Conservation (phyloP, 2,329 filamentous ascomycete species). For the Epichloe typhina region DNA sequence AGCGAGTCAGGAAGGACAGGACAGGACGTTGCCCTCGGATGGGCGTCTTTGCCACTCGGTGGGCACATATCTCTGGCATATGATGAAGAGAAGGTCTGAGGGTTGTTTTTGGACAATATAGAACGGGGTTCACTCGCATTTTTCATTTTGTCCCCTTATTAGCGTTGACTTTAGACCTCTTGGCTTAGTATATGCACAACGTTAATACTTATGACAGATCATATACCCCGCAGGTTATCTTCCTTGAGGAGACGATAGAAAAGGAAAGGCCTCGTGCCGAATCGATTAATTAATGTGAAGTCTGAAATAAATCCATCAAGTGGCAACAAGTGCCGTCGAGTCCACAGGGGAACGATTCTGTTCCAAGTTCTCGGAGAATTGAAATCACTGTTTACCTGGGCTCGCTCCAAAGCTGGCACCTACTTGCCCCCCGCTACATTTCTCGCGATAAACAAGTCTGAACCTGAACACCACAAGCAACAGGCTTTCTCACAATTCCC, state of each 20-base stretch:
- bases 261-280: not conserved
- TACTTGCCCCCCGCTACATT: not conserved
- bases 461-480: not conserved
- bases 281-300: not conserved
- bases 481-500: not conserved
- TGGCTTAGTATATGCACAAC: not conserved
- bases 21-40: not conserved
- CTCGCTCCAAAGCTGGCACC: not conserved
- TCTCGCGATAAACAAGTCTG: conserved; percentile 2
- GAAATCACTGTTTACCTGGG: not conserved
- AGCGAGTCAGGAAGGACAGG: not conserved
- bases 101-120: not conserved
- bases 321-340: not conserved
- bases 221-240: too few species aligned
- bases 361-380: not conserved
- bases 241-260: not conserved
- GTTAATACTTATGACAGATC: not conserved
- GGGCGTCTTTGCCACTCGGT: not conserved
- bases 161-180: not conserved
- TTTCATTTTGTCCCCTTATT: not conserved
- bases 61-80: not conserved
- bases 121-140: not conserved
- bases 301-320: not conserved
- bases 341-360: not conserved
- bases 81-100: not conserved